Evolutionary conservation across 2,329 filamentous ascomycete species (phyloP).

Genomic region (Verticillium isaacii): DNA sequence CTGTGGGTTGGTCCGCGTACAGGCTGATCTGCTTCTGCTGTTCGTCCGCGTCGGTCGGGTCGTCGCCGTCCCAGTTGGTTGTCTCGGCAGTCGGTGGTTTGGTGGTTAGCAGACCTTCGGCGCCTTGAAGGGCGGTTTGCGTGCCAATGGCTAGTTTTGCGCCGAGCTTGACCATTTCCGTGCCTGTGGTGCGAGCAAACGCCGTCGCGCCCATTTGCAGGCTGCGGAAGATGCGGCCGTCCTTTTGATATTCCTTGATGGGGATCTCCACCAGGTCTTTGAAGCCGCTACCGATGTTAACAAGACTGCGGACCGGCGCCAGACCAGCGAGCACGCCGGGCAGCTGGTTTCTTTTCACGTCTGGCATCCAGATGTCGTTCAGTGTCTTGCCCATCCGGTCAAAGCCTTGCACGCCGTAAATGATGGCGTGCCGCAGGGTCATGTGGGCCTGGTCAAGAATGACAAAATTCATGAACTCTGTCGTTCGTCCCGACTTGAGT

Average conservation of each 20-base stretch:
- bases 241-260: conserved; percentile 87
- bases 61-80: conserved; percentile 50
- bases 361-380: conserved; percentile 95
- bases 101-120: conserved; percentile 69
- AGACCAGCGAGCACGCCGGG: conserved; percentile 84
- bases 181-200: conserved; percentile 91
- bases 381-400: conserved; percentile 84
- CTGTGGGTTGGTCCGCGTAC: conserved; percentile 91
- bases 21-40: conserved; percentile 77
- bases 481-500: conserved; percentile 86
- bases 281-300: conserved; percentile 86
- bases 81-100: conserved; percentile 28
- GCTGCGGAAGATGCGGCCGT: conserved; percentile 86
- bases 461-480: conserved; percentile 98
- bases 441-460: conserved; percentile 86
- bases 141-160: conserved; percentile 94
- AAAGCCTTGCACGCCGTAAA: conserved; percentile 89
- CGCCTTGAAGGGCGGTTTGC: conserved; percentile 85
- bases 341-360: conserved; percentile 85
- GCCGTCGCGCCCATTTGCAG: conserved; percentile 85
- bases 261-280: conserved; percentile 84
- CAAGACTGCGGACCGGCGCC: conserved; percentile 82
- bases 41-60: conserved; percentile 44
- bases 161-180: conserved; percentile 88
- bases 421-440: conserved; percentile 80